Base-by-base conservation (phyloP, 306 rosid species). In the Cotoneaster glaucophyllus region DNA sequence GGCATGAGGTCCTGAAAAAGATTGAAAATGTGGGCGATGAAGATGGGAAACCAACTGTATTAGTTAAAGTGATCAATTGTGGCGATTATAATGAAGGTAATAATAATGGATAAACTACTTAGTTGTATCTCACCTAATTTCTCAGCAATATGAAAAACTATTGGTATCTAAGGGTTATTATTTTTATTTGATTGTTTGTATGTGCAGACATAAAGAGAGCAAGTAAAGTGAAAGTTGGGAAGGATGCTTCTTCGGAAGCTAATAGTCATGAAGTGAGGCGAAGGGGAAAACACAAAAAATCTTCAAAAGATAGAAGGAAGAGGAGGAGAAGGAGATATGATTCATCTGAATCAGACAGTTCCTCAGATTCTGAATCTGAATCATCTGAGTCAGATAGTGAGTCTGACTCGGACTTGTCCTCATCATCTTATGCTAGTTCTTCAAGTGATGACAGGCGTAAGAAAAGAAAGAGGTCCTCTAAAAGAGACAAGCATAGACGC, bases 41-140 rank as follows among this genome's bases (percentile, higher is more conserved):
- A 65, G 93, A 88, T 74, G 97, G 96, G 57, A 81, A 25, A 74
- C 97, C 97, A 80, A 74, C 92, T 61, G 99, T 95, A 74, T 89
- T 97, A 32, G 97, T 95, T 74, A 95, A 95, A 88, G 90, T 95
- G 34, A 82, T 95, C 79, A 82, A 88, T 70, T 90, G 96, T 82
- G 99, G 99, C 67, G 99, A 95, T 86, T 80, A 83, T 82, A 87
- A 43, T 22, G 93, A 85, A 74, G 97, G 99, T 95, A 82, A 80
- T 79, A 69, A 66, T 82, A 63, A 7, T 25, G 2, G 24, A 21
- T 12, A 28, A 54, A 59, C 77, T 28, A 7, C 12, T 18, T 43
- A 13, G 8, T 43, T 39, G 24, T 18, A 70, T 52, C 17, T 53
- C 10, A 34, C 39, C 41, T 58, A n/a, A 54, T 15, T 25, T 79